A percentile compares a stretch with the other conserved stretches of the same genome.
Conservation (phyloP, 1,284 basidiomycete species). For the Ganoderma sinense region DNA sequence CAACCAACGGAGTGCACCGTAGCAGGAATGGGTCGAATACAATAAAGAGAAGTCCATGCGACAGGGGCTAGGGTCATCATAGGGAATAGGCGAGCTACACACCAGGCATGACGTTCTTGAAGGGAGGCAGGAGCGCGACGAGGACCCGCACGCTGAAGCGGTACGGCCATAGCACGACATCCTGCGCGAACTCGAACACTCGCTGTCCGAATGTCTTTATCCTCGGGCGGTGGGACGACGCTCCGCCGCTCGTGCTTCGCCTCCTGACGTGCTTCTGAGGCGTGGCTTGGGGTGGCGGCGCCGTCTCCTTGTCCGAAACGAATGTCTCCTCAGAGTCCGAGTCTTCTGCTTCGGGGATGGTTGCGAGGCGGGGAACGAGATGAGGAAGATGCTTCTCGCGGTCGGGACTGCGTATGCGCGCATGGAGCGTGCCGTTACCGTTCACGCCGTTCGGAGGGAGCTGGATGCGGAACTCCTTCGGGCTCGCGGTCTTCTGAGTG, state of each 20-base stretch:
- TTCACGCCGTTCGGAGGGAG: constrained; percentile 12
- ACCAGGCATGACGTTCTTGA: constrained; percentile 23
- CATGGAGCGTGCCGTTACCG: constrained; percentile 18
- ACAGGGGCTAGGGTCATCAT: not conserved
- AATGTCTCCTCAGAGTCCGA: constrained; percentile 43
- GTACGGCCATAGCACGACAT: constrained; percentile 35
- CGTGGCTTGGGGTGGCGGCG: not conserved
- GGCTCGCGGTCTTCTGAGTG: constrained; percentile 6
- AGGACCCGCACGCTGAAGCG: constrained; percentile 31
- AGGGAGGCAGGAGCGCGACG: constrained; percentile 30
- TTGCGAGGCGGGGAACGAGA: constrained; percentile 37
- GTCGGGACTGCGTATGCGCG: constrained; percentile 27
- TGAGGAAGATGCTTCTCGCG: constrained; percentile 33
- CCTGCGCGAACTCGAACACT: constrained; percentile 29
- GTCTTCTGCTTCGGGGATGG: constrained; percentile 42
- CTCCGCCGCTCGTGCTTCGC: constrained; percentile 19
- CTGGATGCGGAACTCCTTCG: not conserved
- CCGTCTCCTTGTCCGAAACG: constrained; percentile 37
- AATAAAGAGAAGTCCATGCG: constrained; percentile 1
- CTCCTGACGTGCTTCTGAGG: constrained; percentile 16
- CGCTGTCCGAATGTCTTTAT: constrained; percentile 14
- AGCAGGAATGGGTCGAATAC: not conserved
- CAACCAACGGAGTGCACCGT: not conserved
- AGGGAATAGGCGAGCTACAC: not conserved
- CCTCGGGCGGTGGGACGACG: not conserved